These are phyloP conservation scores for Naumovozyma castellii DNA, from an alignment of 805 yeast species.

Conservation along the genomic window DNA sequence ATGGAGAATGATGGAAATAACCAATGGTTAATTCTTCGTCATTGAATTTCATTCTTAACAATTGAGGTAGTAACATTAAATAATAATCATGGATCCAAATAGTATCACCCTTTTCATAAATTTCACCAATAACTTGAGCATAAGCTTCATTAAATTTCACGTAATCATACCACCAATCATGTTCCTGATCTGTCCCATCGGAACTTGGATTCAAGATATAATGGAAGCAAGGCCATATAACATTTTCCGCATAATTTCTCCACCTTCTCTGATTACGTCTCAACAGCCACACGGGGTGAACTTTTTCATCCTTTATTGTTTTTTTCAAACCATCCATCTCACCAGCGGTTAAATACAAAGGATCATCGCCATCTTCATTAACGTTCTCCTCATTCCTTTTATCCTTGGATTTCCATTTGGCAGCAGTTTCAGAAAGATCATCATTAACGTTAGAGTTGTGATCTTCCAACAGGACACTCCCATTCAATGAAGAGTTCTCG, in stretches of 20 bases:
- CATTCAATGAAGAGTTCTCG: background rate
- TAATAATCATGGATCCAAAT: constrained; percentile 92
- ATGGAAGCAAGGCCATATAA: constrained; percentile 91
- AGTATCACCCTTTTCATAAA: constrained; percentile 81
- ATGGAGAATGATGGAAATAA: constrained; percentile 79
- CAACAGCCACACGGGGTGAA: constrained; percentile 77
- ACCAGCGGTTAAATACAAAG: constrained; percentile 45
- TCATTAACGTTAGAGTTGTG: background rate
- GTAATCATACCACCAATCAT: constrained; percentile 80
- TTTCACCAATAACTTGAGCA: constrained; percentile 61
- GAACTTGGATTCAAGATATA: constrained; percentile 74
- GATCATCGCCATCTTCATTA: constrained; percentile 42
- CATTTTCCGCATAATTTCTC: constrained; percentile 84
- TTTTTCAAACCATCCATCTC: constrained; percentile 38
- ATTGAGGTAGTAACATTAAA: constrained; percentile 68
- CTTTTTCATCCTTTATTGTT: constrained; percentile 33
- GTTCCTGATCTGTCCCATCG: constrained; percentile 54
- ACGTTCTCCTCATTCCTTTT: constrained; percentile 13
- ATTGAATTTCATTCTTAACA: constrained; percentile 59
- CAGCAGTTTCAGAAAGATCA: constrained; percentile 1
- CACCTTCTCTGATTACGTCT: constrained; percentile 73
- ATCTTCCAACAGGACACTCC: background rate
- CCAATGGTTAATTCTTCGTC: constrained; percentile 54
- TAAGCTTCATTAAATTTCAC: constrained; percentile 86
- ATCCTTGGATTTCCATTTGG: constrained; percentile 1